phyloP scores from a whole-genome alignment of 139 green algal genomes.

The Chlorella sp. region DNA sequence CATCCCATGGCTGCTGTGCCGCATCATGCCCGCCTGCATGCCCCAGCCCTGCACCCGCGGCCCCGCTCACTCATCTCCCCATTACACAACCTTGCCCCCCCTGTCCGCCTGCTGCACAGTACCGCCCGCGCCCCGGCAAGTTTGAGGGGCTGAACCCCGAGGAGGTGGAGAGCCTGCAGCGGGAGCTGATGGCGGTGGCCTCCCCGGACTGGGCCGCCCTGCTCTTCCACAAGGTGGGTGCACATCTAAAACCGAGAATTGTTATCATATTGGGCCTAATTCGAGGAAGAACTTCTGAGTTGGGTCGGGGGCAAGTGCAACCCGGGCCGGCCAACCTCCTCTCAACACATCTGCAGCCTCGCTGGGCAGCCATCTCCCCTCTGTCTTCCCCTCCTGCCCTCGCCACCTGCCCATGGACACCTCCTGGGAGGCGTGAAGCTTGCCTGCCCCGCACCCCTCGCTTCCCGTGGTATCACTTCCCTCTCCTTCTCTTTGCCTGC shows the following conservation, averaged over 20 bases:
- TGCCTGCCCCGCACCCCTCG: too few relatives aligned
- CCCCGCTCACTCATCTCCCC: too few relatives aligned
- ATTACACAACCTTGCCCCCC: neutral
- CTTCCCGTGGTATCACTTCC: neutral
- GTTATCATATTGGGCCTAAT: too few relatives aligned
- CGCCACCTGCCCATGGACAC: neutral
- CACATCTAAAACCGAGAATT: too few relatives aligned
- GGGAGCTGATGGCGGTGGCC: slow-evolving; percentile 64
- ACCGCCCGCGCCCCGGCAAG: slow-evolving; percentile 65
- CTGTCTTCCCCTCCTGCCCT: too few relatives aligned
- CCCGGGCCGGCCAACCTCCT: neutral
- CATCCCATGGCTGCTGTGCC: too few relatives aligned
- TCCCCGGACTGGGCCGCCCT: slow-evolving; percentile 41
- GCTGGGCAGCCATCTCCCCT: neutral
- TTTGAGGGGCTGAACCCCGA: slow-evolving; percentile 76
- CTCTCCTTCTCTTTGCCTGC: neutral
- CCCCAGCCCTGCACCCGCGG: too few relatives aligned
- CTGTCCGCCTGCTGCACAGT: slow-evolving; percentile 35
- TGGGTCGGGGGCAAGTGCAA: neutral
- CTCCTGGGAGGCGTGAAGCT: too few relatives aligned
- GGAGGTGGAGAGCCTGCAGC: slow-evolving; percentile 71
- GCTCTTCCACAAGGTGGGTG: slow-evolving; percentile 13
- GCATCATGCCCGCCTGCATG: too few relatives aligned
- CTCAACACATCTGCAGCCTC: neutral
- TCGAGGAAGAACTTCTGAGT: too few relatives aligned